Evolutionary conservation across 306 rosid species (phyloP), one percentile per base, ranked within the genome.

Genomic region (Cyclanthera cordifolia): DNA sequence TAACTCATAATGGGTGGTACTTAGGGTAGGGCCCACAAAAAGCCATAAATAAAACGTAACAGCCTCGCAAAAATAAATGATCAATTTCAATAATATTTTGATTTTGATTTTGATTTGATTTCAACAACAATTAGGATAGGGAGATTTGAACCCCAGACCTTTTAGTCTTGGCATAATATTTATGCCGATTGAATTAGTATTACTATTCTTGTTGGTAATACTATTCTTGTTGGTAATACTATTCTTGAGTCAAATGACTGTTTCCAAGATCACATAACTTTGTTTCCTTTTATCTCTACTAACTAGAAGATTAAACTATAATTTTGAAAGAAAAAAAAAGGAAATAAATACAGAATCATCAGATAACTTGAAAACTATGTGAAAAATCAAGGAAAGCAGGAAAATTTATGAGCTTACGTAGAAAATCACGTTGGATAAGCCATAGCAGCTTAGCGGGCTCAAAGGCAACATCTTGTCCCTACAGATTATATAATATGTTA

Each of bases 381-480:
- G 47, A 11, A 19, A 1, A 6, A 27, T 60, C 30, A 61, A 39
- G 55, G 48, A 55, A 23, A 49, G 43, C 39, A 68, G 24, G 67
- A 14, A 28, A 73, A 39, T 69, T 60, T 70, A 24, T 48, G 4
- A 75, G 80, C 96, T 83, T 83, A 93, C 98, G 90, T 68, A 93
- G 85, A 77, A 93, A 93, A 82, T 93, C 98, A 75, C 98, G 98
- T 76, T 93, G 98, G 76, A 93, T 93, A 67, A 93, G 98, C 98
- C 98, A 93, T 82, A 93, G 77, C 67, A 93, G 95, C 84, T 86
- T 93, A 72, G 98, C 88, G 77, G 98, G 98, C 85, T 93, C 96
- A 85, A 93, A 93, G 74, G 98, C 98, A 77, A 89, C 76, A 79
- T 89, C 99, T 75, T 90, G 87, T 21, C 99, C 99, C 99, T 93